Evolutionary conservation across 768 basidiomycete genomes (phyloP).

Genomic region (Mycena capillaripes): DNA sequence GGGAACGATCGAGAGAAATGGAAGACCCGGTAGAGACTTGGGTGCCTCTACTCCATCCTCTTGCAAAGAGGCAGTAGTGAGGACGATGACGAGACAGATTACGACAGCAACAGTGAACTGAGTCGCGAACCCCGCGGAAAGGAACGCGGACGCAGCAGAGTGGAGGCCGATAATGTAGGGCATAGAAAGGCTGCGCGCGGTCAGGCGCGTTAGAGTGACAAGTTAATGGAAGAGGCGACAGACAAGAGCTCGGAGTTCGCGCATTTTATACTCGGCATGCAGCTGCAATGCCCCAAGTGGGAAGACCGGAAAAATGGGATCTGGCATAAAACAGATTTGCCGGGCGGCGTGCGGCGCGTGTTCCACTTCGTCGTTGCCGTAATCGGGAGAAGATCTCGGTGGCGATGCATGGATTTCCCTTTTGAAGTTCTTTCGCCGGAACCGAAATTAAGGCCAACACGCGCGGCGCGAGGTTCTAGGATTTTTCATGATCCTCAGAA

Average conservation of each 20-base stretch:
- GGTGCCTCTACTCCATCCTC: constrained; percentile 67
- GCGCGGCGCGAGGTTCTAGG: no score
- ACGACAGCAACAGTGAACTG: constrained; percentile 64
- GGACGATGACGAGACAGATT: constrained; percentile 61
- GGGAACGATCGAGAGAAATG: constrained; percentile 69
- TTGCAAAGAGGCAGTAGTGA: constrained; percentile 60
- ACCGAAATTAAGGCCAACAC: no score
- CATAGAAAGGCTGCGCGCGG: constrained; percentile 49
- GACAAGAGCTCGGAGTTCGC: constrained; percentile 33
- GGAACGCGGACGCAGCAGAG: constrained; percentile 62
- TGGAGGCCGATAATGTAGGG: constrained; percentile 66
- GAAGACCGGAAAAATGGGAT: constrained; percentile 31
- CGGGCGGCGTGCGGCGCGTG: constrained; percentile 12
- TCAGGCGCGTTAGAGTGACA: constrained; percentile 14
- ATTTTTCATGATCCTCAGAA: neutral
- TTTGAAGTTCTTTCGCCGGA: no score
- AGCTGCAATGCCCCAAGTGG: constrained; percentile 26
- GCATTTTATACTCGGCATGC: constrained; percentile 35
- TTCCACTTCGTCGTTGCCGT: constrained; percentile 22
- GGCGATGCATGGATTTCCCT: no score
- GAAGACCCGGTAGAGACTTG: constrained; percentile 68
- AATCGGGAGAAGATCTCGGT: constrained; percentile 34
- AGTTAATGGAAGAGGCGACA: constrained; percentile 37
- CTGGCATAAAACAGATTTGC: constrained; percentile 29
- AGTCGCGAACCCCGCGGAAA: constrained; percentile 63